Base-by-base conservation (phyloP, 1,139 yeast genomes). In the Magnusiomyces sp. region DNA sequence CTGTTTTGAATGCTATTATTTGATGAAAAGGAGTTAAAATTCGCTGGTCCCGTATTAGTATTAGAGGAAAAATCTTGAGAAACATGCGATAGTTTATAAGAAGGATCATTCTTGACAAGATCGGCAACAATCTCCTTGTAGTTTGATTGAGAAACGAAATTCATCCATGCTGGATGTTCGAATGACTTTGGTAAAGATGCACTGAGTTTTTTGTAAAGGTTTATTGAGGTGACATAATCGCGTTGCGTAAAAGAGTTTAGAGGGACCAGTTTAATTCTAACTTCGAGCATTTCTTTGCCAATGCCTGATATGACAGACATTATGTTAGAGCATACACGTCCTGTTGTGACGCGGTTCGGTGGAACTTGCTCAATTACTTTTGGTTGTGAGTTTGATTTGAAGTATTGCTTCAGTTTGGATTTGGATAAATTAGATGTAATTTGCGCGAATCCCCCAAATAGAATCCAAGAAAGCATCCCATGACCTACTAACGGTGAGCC, bases 401-500 rank as follows among this genome's bases (percentile, higher is more conserved):
- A 29, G 19, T 33, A 42, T 42, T 19, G 13, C 10, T 42, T 16
- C 16, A 32, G 13, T 29, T 42, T 20, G 17, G 23, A 13, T 27
- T 13, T 16, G 34, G 14, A 17, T n/a, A 32, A 10, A 20, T 6
- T 7, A 10, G n/a, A 11, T 23, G 11, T 10, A 13, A 9, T 10
- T 14, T 29, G 40, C 19, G 19, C 5, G 31, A 27, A 40, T 31
- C 27, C 29, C 6, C 39, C 34, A 16, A 50, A 44, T 13, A 45
- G 34, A 13, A 50, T 32, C 53, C 53, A 50, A 14, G 53, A 47
- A 29, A 51, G 43, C 54, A 64, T 56, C n/a, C 74, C 74, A 53
- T 71, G 73, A 16, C 72, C 71, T 40, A 69, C 71, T 39, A 65
- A 55, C 6, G 74, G 73, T 44, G 55, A 53, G 48, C 61, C 71